Conservation (phyloP, 2,329 filamentous ascomycete genomes). For the Arthrobotrys musiformis region DNA sequence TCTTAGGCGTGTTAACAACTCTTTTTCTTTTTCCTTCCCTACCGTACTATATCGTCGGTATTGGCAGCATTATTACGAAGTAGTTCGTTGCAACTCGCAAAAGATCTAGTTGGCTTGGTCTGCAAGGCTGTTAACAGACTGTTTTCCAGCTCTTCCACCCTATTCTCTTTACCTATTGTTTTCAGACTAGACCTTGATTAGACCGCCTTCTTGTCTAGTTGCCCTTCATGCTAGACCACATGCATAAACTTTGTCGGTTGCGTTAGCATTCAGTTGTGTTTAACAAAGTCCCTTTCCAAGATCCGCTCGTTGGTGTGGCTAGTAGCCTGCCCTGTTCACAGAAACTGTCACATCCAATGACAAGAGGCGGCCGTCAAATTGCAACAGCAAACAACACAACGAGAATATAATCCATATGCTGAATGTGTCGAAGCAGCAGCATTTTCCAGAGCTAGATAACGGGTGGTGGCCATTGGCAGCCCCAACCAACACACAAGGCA, state of each 20-base stretch:
- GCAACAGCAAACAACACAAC: background rate
- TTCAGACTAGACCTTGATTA: background rate
- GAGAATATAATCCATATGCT: background rate
- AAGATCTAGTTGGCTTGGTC: background rate
- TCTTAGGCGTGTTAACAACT: background rate
- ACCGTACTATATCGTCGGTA: background rate
- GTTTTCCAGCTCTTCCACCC: background rate
- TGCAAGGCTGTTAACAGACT: background rate
- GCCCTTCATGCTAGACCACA: background rate
- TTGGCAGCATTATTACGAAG: background rate
- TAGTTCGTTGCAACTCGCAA: background rate
- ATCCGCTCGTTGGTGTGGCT: background rate
- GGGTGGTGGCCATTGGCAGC: background rate
- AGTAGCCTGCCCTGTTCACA: background rate
- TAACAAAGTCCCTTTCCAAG: background rate
- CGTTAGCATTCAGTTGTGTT: background rate
- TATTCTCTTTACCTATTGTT: slow-evolving; percentile 3
- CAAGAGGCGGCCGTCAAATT: background rate
- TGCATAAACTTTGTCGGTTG: background rate
- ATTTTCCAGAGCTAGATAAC: background rate
- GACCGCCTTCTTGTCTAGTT: background rate
- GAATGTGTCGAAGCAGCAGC: background rate
- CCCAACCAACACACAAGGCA: background rate
- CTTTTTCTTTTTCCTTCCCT: background rate
- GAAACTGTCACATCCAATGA: background rate